A percentile compares a stretch with the other conserved stretches of the same genome.
These are phyloP conservation scores for Arachis monticola DNA, from an alignment of 331 rosid genomes.

Conservation along the genomic window DNA sequence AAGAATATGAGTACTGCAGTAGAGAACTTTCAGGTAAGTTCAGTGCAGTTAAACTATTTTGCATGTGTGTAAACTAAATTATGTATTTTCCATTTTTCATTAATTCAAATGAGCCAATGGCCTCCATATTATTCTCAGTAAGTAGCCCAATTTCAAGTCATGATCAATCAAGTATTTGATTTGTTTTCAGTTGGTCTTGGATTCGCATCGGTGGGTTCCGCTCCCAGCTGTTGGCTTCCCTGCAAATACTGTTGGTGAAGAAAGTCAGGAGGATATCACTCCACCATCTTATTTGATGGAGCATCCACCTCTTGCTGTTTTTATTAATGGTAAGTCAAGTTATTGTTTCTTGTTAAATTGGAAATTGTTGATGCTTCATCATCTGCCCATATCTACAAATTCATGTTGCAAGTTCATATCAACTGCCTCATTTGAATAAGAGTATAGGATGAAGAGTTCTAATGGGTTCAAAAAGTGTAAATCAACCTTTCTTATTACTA, in stretches of 20 bases:
- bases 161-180: conserved; percentile 28
- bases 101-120: conserved; percentile 28
- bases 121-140: conserved; percentile 22
- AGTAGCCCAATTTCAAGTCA: conserved; percentile 6
- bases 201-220: conserved; percentile 99
- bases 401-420: not conserved
- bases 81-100: conserved; percentile 16
- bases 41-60: conserved; percentile 38
- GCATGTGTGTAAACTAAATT: conserved; percentile 22
- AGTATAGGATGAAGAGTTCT: not conserved
- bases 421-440: not conserved
- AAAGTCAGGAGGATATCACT: conserved; percentile 83
- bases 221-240: conserved; percentile 90
- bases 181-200: conserved; percentile 83
- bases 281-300: conserved; percentile 97
- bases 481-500: no score
- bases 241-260: conserved; percentile 61
- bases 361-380: conserved; percentile 27
- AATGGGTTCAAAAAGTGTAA: no score
- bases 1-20: conserved; percentile 93
- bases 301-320: conserved; percentile 99
- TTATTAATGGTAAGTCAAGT: conserved; percentile 75
- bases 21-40: conserved; percentile 91
- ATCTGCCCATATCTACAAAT: conserved; percentile 5
- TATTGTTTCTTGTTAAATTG: conserved; percentile 33